These are phyloP conservation scores for Tylopilus sp. DNA, from an alignment of 768 basidiomycete genomes.

Conservation along the genomic window DNA sequence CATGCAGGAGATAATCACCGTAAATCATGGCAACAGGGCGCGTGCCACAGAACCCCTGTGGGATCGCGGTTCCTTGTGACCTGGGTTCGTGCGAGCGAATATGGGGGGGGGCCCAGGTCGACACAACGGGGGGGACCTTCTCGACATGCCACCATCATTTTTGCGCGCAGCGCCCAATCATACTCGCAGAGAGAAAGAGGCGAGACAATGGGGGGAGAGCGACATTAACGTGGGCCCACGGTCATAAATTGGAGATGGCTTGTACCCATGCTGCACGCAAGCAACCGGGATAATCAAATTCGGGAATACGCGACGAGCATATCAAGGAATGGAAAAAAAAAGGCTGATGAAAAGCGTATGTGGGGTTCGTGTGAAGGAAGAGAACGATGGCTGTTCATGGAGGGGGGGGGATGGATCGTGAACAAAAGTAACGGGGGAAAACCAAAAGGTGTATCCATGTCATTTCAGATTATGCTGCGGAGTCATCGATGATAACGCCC, in stretches of 20 bases:
- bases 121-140: conserved; percentile 2
- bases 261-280: conserved; percentile 9
- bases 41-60: neutral
- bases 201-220: neutral
- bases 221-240: conserved; percentile 4
- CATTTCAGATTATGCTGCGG: conserved; percentile 13
- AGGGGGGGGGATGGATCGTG: neutral
- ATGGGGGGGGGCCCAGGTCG: neutral
- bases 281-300: conserved; percentile 15
- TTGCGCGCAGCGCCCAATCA: neutral
- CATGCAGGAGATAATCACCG: conserved; percentile 26
- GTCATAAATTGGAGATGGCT: conserved; percentile 9
- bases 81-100: conserved; percentile 7
- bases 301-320: neutral
- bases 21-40: conserved; percentile 11
- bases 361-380: neutral
- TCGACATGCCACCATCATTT: conserved; percentile 4
- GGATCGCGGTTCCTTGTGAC: conserved; percentile 2
- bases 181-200: neutral
- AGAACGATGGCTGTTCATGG: conserved; percentile 2
- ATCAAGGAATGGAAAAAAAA: conserved; percentile 14
- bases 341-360: neutral
- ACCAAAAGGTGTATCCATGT: conserved; percentile 24
- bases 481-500: conserved; percentile 16
- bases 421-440: conserved; percentile 13